These are phyloP conservation scores for Diutina siamensis DNA, from an alignment of 1,139 yeast genomes.

Conservation along the genomic window DNA sequence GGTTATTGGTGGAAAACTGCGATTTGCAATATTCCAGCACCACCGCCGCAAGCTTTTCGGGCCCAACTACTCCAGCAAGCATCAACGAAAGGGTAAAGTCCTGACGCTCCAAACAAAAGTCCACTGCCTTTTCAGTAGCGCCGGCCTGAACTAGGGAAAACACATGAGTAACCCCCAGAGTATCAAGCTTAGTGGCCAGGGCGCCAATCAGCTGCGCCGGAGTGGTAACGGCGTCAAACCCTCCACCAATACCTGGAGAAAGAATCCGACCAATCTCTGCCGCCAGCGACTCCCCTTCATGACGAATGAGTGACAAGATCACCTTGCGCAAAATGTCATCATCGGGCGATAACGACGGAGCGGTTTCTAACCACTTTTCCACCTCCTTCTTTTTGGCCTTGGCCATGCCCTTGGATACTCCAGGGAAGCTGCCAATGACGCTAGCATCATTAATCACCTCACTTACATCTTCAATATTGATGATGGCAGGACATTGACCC, in stretches of 20 bases:
- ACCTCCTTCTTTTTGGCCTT: slow-evolving; percentile 53
- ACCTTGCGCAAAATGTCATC: slow-evolving; percentile 23
- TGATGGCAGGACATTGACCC: slow-evolving; percentile 7
- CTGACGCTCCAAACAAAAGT: slow-evolving; percentile 46
- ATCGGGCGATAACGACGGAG: slow-evolving; percentile 9
- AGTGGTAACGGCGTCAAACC: background rate
- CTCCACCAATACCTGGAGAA: background rate
- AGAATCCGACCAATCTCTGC: background rate
- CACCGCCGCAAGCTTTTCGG: slow-evolving; percentile 47
- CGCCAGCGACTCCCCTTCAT: slow-evolving; percentile 18
- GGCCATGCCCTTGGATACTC: slow-evolving; percentile 31
- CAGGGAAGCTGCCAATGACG: slow-evolving; percentile 36
- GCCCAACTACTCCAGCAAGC: slow-evolving; percentile 55
- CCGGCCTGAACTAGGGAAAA: slow-evolving; percentile 46
- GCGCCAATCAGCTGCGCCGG: background rate
- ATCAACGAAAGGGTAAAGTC: slow-evolving; percentile 75
- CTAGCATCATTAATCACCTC: slow-evolving; percentile 12
- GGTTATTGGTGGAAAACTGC: slow-evolving; percentile 26
- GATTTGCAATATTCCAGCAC: slow-evolving; percentile 35
- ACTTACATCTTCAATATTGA: slow-evolving; percentile 8
- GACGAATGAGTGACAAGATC: slow-evolving; percentile 16
- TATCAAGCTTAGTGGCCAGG: slow-evolving; percentile 25
- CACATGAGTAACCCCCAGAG: slow-evolving; percentile 22
- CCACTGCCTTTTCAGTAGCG: slow-evolving; percentile 53
- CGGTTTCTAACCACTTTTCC: slow-evolving; percentile 43